phyloP scores from a whole-genome alignment of 129 eudicot genomes.

The Artemisia argyi region DNA sequence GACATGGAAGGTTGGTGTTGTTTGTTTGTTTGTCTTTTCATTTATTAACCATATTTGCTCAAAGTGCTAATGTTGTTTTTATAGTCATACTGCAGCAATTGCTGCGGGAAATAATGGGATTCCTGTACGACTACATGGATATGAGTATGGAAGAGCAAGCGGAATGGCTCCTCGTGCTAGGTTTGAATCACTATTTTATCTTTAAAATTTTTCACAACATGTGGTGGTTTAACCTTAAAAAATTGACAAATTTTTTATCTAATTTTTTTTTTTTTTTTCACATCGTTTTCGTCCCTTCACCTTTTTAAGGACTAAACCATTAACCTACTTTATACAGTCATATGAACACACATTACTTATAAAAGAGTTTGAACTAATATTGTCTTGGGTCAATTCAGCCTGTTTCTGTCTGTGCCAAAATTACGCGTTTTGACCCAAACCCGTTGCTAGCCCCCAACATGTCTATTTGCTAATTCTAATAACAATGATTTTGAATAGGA shows the following conservation, averaged over 20 bases:
- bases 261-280: background rate
- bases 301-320: too few species aligned
- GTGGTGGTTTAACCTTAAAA: background rate
- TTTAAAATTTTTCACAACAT: background rate
- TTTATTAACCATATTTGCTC: background rate
- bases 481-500: constrained; percentile 40
- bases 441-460: background rate
- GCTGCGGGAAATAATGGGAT: constrained; percentile 99
- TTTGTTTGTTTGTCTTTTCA: background rate
- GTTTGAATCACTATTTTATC: constrained; percentile 26
- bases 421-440: background rate
- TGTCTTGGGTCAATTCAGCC: constrained; percentile 1
- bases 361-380: too few species aligned
- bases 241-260: background rate
- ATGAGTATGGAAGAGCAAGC: constrained; percentile 92
- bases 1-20: constrained; percentile 90
- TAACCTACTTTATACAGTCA: too few species aligned
- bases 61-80: constrained; percentile 14
- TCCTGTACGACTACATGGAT: constrained; percentile 89
- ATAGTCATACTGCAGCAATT: constrained; percentile 96
- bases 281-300: too few species aligned
- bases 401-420: background rate
- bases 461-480: background rate
- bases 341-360: too few species aligned
- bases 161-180: constrained; percentile 99